Percentiles rank a stretch among this genome's conserved stretches.
These are phyloP conservation scores for Simmondsia chinensis DNA, from an alignment of 148 eudicot species.

Conservation along the genomic window DNA sequence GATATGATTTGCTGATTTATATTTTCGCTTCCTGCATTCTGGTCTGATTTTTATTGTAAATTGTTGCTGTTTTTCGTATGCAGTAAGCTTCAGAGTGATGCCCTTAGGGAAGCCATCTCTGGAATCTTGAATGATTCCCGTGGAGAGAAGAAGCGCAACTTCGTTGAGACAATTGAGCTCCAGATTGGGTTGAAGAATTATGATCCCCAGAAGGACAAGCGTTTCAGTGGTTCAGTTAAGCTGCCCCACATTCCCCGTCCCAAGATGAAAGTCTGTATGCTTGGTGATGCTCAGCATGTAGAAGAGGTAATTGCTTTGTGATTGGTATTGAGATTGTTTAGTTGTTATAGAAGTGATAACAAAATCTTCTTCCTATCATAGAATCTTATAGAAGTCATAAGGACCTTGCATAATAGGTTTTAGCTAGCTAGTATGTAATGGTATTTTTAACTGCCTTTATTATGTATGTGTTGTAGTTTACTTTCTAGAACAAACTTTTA, in stretches of 20 bases:
- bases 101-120: constrained; percentile 35
- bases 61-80: too few species aligned
- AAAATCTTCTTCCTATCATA: too few species aligned
- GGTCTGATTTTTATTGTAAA: background rate
- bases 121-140: constrained; percentile 13
- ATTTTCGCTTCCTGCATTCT: background rate
- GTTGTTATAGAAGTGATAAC: too few species aligned
- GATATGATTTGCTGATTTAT: background rate
- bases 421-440: too few species aligned
- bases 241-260: constrained; percentile 47
- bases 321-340: too few species aligned
- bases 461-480: too few species aligned
- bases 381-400: too few species aligned
- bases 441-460: too few species aligned
- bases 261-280: constrained; percentile 48
- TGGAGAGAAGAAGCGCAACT: constrained; percentile 36
- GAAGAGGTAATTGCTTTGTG: constrained; percentile 27
- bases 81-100: constrained; percentile 41
- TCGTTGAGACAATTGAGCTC: constrained; percentile 33
- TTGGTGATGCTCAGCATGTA: constrained; percentile 46
- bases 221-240: constrained; percentile 39
- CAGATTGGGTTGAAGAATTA: constrained; percentile 46
- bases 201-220: constrained; percentile 49
- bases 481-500: too few species aligned
- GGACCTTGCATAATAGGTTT: too few species aligned